Conservation (phyloP, 805 yeast species). For the Yamadazyma endophytica region DNA sequence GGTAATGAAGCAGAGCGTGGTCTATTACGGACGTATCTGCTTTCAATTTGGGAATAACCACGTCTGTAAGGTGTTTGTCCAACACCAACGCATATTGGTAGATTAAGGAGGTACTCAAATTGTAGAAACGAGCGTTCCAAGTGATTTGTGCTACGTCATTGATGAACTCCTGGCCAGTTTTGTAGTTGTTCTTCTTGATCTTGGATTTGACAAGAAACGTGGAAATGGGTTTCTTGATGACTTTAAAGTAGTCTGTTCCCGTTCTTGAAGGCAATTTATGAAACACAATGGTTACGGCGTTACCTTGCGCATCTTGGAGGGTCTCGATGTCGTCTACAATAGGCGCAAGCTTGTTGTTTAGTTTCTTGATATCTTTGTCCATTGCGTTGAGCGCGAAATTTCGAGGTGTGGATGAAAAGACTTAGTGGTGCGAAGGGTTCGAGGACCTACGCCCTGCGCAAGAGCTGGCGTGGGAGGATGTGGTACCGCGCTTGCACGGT, state of each 20-base stretch:
- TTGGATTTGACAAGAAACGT: slow-evolving; percentile 51
- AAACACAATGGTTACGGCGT: slow-evolving; percentile 52
- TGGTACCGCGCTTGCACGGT: too few relatives aligned
- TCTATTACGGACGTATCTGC: slow-evolving; percentile 36
- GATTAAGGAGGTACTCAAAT: slow-evolving; percentile 63
- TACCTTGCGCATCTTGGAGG: slow-evolving; percentile 39
- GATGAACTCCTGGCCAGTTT: slow-evolving; percentile 62
- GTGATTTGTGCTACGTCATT: slow-evolving; percentile 78
- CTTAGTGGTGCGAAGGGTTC: too few relatives aligned
- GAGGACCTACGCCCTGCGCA: too few relatives aligned
- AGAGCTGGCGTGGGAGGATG: too few relatives aligned
- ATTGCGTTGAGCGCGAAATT: slow-evolving; percentile 1
- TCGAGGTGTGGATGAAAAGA: not conserved
- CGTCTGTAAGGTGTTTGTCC: slow-evolving; percentile 46
- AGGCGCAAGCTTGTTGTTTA: slow-evolving; percentile 25
- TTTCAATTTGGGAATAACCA: slow-evolving; percentile 46
- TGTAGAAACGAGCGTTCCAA: slow-evolving; percentile 87
- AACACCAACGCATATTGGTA: slow-evolving; percentile 64
- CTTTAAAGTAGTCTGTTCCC: slow-evolving; percentile 74
- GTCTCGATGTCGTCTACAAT: slow-evolving; percentile 37
- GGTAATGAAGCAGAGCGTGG: slow-evolving; percentile 42
- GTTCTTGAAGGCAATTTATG: slow-evolving; percentile 70
- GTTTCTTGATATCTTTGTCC: slow-evolving; percentile 37
- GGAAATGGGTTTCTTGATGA: slow-evolving; percentile 78
- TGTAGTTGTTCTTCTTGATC: slow-evolving; percentile 53